Evolutionary conservation across 2,329 filamentous ascomycete genomes (phyloP), one percentile per base, ranked within the genome.

Genomic region (Pyricularia grisea): DNA sequence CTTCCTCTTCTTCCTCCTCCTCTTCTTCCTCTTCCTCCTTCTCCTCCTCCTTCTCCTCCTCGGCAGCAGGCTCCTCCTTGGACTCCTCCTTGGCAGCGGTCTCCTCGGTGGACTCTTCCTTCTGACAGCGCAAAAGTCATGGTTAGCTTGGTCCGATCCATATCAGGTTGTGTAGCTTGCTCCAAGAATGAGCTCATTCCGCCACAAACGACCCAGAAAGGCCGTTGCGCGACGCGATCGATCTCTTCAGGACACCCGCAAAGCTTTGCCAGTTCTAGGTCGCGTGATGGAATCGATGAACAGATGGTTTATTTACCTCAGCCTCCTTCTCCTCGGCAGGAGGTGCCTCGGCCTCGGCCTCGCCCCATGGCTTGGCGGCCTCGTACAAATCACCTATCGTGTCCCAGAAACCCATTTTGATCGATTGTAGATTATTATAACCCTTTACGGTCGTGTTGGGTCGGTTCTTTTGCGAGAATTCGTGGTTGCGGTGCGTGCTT

Each of bases 331-430:
- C 82, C 87, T 88, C 82, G 84, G 88, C 82, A 84, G 87, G 82
- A 84, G 88, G 83, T 84, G 87, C 87, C 81, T 90, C 88, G 74
- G 88, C 88, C 79, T 90, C 85, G 74, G 83, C 87, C 73, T 84
- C 84, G 78, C 81, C 83, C 88, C 88, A 90, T 78, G 88, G 88
- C 81, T 84, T 83, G 74, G 85, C 87, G 72, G 87, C 87, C 81
- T 89, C 86, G 76, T 88, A 81, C 77, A 90, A 81, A 77, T 90
- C 88, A 76, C 82, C 83, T 76, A 88, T 84, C 74, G 84, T 81
- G 79, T 89, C 87, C 85, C 87, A 89, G 81, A 90, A 83, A 82
- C 86, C 87, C 88, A 90, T 90, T 79, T 79, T 80, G 81, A 79
- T 77, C 76, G 74, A 79, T 78, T 79, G 80, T 77, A 73, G 65